Percentiles rank a stretch among this genome's conserved stretches.
Conservation (phyloP, 495 filamentous ascomycete species). For the Astrothelium macrocarpum region DNA sequence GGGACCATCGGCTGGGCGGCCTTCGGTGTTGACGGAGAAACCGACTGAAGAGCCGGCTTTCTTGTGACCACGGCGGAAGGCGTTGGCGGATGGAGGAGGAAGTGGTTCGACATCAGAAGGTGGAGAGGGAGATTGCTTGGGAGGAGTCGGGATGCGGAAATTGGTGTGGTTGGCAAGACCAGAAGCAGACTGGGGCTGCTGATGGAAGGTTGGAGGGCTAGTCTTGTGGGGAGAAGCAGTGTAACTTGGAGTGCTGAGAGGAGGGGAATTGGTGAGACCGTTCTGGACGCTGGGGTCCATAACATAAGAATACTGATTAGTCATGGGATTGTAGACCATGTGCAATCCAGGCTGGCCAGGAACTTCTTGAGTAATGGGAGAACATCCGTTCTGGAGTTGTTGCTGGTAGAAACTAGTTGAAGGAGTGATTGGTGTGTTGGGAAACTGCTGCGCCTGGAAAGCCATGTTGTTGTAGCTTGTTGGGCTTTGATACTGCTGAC, state of each 20-base stretch:
- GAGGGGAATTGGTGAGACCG: slow-evolving; percentile 28
- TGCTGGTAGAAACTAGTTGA: slow-evolving; percentile 52
- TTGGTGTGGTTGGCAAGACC: slow-evolving; percentile 36
- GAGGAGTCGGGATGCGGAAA: slow-evolving; percentile 56
- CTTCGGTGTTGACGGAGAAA: slow-evolving; percentile 47
- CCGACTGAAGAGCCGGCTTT: slow-evolving; percentile 70
- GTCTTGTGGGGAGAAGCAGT: slow-evolving; percentile 21
- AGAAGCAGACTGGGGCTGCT: slow-evolving; percentile 11
- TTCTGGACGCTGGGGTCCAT: slow-evolving; percentile 49
- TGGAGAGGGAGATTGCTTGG: slow-evolving; percentile 53
- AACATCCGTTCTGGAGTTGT: slow-evolving; percentile 63
- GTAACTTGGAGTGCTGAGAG: slow-evolving; percentile 27
- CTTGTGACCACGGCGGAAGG: slow-evolving; percentile 86
- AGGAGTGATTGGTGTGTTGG: slow-evolving; percentile 36
- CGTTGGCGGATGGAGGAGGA: slow-evolving; percentile 69
- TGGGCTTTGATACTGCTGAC: slow-evolving; percentile 70
- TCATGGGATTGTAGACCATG: slow-evolving; percentile 71
- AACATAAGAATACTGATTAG: slow-evolving; percentile 67
- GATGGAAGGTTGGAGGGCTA: slow-evolving; percentile 45
- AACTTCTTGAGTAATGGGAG: slow-evolving; percentile 59
- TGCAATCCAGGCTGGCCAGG: slow-evolving; percentile 65
- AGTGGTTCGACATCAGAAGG: slow-evolving; percentile 58
- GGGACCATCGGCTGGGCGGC: slow-evolving; percentile 54
- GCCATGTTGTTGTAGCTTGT: slow-evolving; percentile 42
- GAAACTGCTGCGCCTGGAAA: slow-evolving; percentile 32